Percentiles rank a stretch among this genome's conserved stretches.
Conservation (phyloP, 306 rosid species). For the Chamaecrista fasciculata region DNA sequence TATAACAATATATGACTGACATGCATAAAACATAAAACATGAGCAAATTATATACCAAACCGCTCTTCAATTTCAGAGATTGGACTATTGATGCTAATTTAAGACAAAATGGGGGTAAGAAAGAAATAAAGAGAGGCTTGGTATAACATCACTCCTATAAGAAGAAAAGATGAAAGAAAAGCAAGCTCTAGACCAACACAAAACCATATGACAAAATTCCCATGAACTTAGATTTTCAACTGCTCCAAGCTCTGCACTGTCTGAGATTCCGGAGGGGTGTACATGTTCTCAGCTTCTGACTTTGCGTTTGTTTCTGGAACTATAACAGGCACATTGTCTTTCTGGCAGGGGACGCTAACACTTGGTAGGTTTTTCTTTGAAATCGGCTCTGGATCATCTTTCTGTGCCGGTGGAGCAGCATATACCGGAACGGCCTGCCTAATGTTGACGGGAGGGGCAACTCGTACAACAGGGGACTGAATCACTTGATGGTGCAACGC, state of each 20-base stretch:
- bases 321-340: conserved; percentile 38
- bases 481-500: conserved; percentile 45
- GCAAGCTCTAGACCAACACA: conserved; percentile 43
- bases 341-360: conserved; percentile 17
- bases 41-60: conserved; percentile 37
- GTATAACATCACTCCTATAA: conserved; percentile 48
- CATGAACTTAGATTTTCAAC: conserved; percentile 64
- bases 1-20: conserved; percentile 29
- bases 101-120: conserved; percentile 49
- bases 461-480: conserved; percentile 47
- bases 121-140: conserved; percentile 34
- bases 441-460: conserved; percentile 75
- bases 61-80: conserved; percentile 49
- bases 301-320: conserved; percentile 37
- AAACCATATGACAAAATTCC: conserved; percentile 54
- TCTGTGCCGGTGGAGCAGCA: conserved; percentile 68
- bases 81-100: conserved; percentile 52
- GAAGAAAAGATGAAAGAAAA: conserved; percentile 45
- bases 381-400: conserved; percentile 41
- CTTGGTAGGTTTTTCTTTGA: conserved; percentile 37
- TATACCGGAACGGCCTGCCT: conserved; percentile 74
- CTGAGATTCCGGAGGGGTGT: conserved; percentile 42
- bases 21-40: conserved; percentile 20
- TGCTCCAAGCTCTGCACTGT: conserved; percentile 55
- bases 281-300: conserved; percentile 24